Evolutionary conservation across 202 grass and related monocot genomes (phyloP).

Genomic region (Setaria italica): DNA sequence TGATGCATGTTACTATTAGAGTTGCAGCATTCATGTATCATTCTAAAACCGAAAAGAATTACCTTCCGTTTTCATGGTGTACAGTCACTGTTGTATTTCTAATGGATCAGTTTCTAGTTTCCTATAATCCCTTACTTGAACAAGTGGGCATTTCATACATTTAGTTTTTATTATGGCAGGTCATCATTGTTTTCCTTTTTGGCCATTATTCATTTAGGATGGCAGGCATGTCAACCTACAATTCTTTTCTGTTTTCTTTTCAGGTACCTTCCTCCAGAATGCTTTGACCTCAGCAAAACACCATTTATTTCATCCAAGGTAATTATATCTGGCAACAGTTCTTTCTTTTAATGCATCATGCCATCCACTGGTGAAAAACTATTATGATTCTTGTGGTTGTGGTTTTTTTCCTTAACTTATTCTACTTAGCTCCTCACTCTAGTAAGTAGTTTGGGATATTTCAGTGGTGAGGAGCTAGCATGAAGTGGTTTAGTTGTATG

Average conservation of each 20-base stretch:
- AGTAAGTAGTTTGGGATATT: slow-evolving; percentile 22
- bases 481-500: not conserved
- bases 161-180: slow-evolving; percentile 14
- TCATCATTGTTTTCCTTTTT: slow-evolving; percentile 10
- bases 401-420: not conserved
- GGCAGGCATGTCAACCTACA: slow-evolving; percentile 2
- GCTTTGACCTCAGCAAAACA: slow-evolving; percentile 95
- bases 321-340: slow-evolving; percentile 40
- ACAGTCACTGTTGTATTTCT: not conserved
- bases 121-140: not conserved
- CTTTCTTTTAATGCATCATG: slow-evolving; percentile 32
- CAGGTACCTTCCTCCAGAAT: slow-evolving; percentile 99
- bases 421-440: not conserved
- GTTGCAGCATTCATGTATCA: not conserved
- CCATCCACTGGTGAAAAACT: slow-evolving; percentile 5
- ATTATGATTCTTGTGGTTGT: slow-evolving; percentile 26
- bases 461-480: not conserved
- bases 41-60: slow-evolving; percentile 31
- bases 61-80: slow-evolving; percentile 12
- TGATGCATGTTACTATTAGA: slow-evolving; percentile 20
- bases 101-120: not conserved
- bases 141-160: not conserved
- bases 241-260: slow-evolving; percentile 39
- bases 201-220: slow-evolving; percentile 25
- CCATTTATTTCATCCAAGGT: slow-evolving; percentile 99